Base-by-base conservation (phyloP, 306 rosid genomes). In the Fragaria iinumae region DNA sequence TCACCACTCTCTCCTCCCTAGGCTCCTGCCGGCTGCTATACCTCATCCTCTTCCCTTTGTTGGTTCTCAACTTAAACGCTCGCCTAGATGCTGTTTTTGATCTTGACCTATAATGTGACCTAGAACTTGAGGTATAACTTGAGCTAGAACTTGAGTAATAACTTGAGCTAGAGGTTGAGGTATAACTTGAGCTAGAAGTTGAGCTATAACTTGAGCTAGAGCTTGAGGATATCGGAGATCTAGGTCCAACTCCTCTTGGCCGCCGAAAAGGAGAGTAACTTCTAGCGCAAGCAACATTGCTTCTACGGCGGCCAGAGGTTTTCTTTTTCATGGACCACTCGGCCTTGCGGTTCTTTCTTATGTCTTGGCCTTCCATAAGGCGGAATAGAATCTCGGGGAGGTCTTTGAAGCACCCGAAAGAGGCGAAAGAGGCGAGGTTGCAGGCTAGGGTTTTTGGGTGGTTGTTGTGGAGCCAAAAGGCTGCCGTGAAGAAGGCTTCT, bases 391-490 rank as follows among this genome's bases (percentile, higher is more conserved):
- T 84, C 76, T 91, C 90, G 5, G 89, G 93, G 45, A 91, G 79
- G 71, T 91, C 96, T 76, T 91, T 91, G 81, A 91, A 84, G 85
- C 80, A 89, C 1, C 96, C 96, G 69, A 91, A 91, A 3, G 70
- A 79, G 6, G 90, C 88, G 8, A 91, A 74, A 11, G 89, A 77
- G n/a, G 83, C 73, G 41, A 89, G 52, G 43, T 89, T 91, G 77
- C 52, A 71, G 0, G 84, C 87, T 0, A 91, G 85, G 18, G 96
- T 84, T 25, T 79, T 87, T 29, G 92, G 96, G 72, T 91, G 96
- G 62, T 74, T 34, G 3, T 17, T 12, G 83, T 88, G 85, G 53
- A 89, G 85, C 90, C 89, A 91, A 3, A 89, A 21, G 1, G 90
- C 89, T 1, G 93, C 83, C 1, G 87, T 41, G 32, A 83, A 86